Evolutionary conservation across 2,329 filamentous ascomycete genomes (phyloP).

Genomic region (Rutstroemia sydowiana): DNA sequence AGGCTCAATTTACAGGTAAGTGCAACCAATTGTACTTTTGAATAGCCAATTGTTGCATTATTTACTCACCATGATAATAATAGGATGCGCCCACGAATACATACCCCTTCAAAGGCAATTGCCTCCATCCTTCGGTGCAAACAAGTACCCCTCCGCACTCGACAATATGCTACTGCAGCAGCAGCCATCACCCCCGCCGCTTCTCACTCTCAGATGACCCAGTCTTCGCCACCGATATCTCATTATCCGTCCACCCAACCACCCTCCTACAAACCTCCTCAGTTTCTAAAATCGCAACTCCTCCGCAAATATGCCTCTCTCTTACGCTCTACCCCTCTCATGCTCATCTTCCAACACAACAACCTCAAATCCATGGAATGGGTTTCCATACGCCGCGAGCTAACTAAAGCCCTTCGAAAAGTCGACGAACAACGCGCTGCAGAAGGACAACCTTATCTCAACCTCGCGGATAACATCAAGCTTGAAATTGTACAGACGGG

Average conservation of each 20-base stretch:
- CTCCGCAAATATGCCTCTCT: slow-evolving; percentile 67
- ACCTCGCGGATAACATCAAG: slow-evolving; percentile 57
- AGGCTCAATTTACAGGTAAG: slow-evolving; percentile 12
- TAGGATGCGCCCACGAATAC: slow-evolving; percentile 45
- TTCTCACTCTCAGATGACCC: slow-evolving; percentile 41
- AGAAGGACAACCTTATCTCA: slow-evolving; percentile 35
- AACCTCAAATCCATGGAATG: slow-evolving; percentile 64
- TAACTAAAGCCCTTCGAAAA: slow-evolving; percentile 51
- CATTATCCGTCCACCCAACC: slow-evolving; percentile 63
- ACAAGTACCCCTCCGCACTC: slow-evolving; percentile 31
- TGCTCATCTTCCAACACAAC: slow-evolving; percentile 69
- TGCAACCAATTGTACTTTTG: not conserved
- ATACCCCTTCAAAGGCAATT: slow-evolving; percentile 26
- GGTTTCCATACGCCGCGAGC: slow-evolving; percentile 57
- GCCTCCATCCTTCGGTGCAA: slow-evolving; percentile 29
- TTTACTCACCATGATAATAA: slow-evolving; percentile 4
- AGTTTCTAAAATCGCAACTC: slow-evolving; percentile 86
- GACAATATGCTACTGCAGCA: slow-evolving; percentile 43
- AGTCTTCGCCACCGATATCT: slow-evolving; percentile 29
- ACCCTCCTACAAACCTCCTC: slow-evolving; percentile 76
- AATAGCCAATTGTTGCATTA: not conserved
- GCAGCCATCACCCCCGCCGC: slow-evolving; percentile 41
- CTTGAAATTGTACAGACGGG: slow-evolving; percentile 81
- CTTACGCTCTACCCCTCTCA: slow-evolving; percentile 61
- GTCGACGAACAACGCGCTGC: slow-evolving; percentile 48